Conservation (phyloP, 2,329 filamentous ascomycete species). For the Sclerotiophoma versabilis region DNA sequence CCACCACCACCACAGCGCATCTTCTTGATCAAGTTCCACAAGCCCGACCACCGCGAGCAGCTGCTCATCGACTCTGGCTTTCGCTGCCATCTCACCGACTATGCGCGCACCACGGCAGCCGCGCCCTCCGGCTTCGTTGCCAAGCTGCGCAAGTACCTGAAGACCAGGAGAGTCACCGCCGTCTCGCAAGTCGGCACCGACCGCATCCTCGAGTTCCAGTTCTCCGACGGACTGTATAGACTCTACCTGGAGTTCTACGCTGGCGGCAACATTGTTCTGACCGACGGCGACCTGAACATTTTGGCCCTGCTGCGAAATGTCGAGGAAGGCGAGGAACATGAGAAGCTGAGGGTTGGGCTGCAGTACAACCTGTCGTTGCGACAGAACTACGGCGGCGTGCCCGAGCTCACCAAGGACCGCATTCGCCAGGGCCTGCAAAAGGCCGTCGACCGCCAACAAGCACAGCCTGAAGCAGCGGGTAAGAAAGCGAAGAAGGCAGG, state of each 20-base stretch:
- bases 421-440: slow-evolving; percentile 73
- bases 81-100: slow-evolving; percentile 91
- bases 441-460: slow-evolving; percentile 66
- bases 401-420: slow-evolving; percentile 75
- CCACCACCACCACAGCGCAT: slow-evolving; percentile 68
- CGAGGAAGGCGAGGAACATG: slow-evolving; percentile 80
- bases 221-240: slow-evolving; percentile 88
- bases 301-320: slow-evolving; percentile 82
- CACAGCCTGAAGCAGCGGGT: slow-evolving; percentile 55
- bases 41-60: slow-evolving; percentile 87
- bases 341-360: slow-evolving; percentile 78
- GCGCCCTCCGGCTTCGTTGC: slow-evolving; percentile 86
- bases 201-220: slow-evolving; percentile 88
- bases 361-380: slow-evolving; percentile 81
- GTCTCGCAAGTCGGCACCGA: slow-evolving; percentile 91
- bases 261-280: slow-evolving; percentile 91
- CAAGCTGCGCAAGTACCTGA: slow-evolving; percentile 84
- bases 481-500: slow-evolving; percentile 78
- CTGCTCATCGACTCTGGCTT: slow-evolving; percentile 94
- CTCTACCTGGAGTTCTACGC: slow-evolving; percentile 97
- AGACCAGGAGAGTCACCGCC: slow-evolving; percentile 81
- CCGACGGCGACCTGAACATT: slow-evolving; percentile 83
- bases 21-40: slow-evolving; percentile 92
- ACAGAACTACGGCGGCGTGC: slow-evolving; percentile 82
- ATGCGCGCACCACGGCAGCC: slow-evolving; percentile 83